Conservation (phyloP, 192 early-diverging fungal genomes). For the Phlyctochytrium arcticum region DNA sequence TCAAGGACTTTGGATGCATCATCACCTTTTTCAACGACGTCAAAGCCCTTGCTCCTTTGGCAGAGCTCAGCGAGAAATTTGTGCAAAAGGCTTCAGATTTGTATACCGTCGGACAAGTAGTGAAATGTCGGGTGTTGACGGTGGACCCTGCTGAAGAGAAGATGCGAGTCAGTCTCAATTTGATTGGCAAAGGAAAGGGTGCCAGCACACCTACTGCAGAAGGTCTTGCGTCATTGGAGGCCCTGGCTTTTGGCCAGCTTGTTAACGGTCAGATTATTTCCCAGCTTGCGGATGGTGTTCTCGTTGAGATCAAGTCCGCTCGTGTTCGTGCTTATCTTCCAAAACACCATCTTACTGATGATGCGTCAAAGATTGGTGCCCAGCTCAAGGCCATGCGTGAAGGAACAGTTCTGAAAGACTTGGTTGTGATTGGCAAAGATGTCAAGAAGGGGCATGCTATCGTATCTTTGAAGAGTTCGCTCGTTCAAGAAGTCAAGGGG, state of each 20-base stretch:
- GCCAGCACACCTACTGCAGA: too few relatives aligned
- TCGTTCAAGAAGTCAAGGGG: conserved; percentile 55
- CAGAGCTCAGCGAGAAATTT: conserved; percentile 53
- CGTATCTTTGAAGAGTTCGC: conserved; percentile 60
- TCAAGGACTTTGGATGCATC: conserved; percentile 63
- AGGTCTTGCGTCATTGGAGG: conserved; percentile 28
- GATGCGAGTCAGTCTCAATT: conserved; percentile 69
- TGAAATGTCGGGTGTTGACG: conserved; percentile 70
- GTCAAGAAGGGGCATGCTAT: conserved; percentile 39
- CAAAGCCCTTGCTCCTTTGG: conserved; percentile 62
- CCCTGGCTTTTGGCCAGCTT: conserved; percentile 41
- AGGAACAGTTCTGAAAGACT: conserved; percentile 39
- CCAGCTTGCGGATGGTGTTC: conserved; percentile 41
- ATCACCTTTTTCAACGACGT: conserved; percentile 78
- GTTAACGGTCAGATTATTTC: conserved; percentile 55
- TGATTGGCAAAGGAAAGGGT: conserved; percentile 27
- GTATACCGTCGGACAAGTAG: conserved; percentile 68
- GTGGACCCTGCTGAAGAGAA: conserved; percentile 52
- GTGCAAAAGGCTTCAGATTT: conserved; percentile 56
- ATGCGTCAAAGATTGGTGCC: conserved; percentile 38
- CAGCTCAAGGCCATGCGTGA: conserved; percentile 34
- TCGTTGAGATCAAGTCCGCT: conserved; percentile 57
- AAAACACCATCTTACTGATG: conserved; percentile 65
- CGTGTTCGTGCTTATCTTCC: conserved; percentile 51
- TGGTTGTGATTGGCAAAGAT: conserved; percentile 57